Evolutionary conservation across 2,329 filamentous ascomycete species (phyloP).

Genomic region (Neopestalotiopsis rosae): DNA sequence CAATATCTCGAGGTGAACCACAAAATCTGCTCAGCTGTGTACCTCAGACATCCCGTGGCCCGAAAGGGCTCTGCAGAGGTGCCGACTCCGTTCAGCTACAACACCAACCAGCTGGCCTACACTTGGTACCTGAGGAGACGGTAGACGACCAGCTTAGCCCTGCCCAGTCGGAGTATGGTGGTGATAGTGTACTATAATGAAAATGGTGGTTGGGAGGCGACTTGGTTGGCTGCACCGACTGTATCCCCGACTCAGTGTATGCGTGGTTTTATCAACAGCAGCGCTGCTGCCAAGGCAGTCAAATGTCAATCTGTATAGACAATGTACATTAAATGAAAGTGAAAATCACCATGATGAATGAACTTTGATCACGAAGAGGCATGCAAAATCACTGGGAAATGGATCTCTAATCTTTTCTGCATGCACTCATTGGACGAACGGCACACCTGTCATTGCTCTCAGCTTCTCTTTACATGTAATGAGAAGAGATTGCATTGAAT

Average conservation of each 20-base stretch:
- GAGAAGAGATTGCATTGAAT: too few relatives aligned
- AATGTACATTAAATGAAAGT: slow-evolving; percentile 16
- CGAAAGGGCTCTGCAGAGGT: slow-evolving; percentile 81
- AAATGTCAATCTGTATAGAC: slow-evolving; percentile 12
- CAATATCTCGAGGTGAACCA: slow-evolving; percentile 97
- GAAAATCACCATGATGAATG: slow-evolving; percentile 4
- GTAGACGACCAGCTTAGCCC: slow-evolving; percentile 39
- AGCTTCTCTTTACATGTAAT: too few relatives aligned
- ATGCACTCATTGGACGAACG: too few relatives aligned
- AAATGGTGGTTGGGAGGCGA: background rate
- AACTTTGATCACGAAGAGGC: background rate
- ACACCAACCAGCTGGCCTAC: slow-evolving; percentile 81
- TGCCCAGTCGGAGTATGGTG: background rate
- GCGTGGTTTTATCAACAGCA: background rate
- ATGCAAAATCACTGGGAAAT: too few relatives aligned
- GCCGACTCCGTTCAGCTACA: slow-evolving; percentile 77
- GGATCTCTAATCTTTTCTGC: too few relatives aligned
- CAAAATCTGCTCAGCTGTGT: slow-evolving; percentile 94
- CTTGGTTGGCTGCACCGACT: background rate
- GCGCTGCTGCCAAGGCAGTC: background rate
- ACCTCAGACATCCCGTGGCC: slow-evolving; percentile 91
- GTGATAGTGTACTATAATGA: slow-evolving; percentile 11
- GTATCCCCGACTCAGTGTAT: background rate
- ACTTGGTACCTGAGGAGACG: slow-evolving; percentile 92
- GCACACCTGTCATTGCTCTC: too few relatives aligned